These are phyloP conservation scores for Teratosphaeria viscida DNA, from an alignment of 2,329 filamentous ascomycete genomes.

Conservation along the genomic window DNA sequence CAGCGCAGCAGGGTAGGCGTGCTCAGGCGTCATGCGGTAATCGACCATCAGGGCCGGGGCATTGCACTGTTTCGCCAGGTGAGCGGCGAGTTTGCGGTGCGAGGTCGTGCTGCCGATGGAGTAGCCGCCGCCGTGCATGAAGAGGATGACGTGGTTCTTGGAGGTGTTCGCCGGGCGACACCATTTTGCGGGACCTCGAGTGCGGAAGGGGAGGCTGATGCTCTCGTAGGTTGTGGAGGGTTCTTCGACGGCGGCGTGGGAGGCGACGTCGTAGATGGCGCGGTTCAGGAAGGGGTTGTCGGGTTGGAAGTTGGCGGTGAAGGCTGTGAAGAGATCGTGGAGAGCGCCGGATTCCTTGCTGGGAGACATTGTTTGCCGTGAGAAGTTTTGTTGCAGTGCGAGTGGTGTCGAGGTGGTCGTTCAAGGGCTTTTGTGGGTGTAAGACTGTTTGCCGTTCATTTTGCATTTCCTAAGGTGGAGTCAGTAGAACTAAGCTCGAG, in stretches of 20 bases:
- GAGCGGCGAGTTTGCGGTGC: slow-evolving; percentile 18
- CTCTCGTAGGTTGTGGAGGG: slow-evolving; percentile 14
- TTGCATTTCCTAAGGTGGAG: not conserved
- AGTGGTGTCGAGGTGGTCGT: not conserved
- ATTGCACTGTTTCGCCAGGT: slow-evolving; percentile 37
- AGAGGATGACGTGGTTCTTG: slow-evolving; percentile 13
- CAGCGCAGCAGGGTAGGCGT: slow-evolving; percentile 44
- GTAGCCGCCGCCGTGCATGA: slow-evolving; percentile 19
- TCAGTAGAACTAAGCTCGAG: not conserved
- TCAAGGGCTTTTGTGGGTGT: not conserved
- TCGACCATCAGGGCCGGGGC: slow-evolving; percentile 44
- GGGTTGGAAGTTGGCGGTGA: slow-evolving; percentile 10
- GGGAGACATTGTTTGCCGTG: slow-evolving; percentile 12
- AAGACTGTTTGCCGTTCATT: not conserved
- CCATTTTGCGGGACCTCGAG: slow-evolving; percentile 14
- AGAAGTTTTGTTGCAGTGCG: not conserved
- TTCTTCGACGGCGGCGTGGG: slow-evolving; percentile 13
- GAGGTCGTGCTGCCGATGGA: slow-evolving; percentile 14
- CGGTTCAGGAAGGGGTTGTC: slow-evolving; percentile 9
- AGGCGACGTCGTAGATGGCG: slow-evolving; percentile 16
- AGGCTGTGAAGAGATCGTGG: slow-evolving; percentile 9
- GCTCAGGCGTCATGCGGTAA: slow-evolving; percentile 49
- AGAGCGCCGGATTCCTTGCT: slow-evolving; percentile 17
- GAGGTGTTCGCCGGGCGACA: slow-evolving; percentile 11
- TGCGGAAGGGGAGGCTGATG: slow-evolving; percentile 3